These are phyloP conservation scores for Fusarium clavum DNA, from an alignment of 2,329 filamentous ascomycete species.

Conservation along the genomic window DNA sequence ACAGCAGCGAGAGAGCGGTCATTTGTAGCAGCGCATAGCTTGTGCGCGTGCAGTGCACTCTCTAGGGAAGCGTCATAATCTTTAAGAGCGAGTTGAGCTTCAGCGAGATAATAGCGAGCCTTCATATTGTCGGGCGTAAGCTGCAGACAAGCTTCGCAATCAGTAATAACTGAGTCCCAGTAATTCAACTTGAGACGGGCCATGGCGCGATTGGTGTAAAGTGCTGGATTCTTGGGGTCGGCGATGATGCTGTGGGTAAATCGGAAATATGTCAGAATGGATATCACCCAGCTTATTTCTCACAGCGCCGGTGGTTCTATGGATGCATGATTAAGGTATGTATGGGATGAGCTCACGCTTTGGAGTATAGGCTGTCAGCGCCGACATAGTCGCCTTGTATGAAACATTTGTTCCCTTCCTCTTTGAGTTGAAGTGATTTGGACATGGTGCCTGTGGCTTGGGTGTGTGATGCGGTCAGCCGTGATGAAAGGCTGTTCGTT, in stretches of 20 bases:
- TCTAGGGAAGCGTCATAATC: constrained; percentile 76
- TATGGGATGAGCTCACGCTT: constrained; percentile 65
- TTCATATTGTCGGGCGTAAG: constrained; percentile 77
- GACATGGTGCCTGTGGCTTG: constrained; percentile 44
- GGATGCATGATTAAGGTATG: neutral
- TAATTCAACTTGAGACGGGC: constrained; percentile 78
- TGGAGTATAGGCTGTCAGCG: constrained; percentile 77
- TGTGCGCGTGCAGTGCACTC: constrained; percentile 78
- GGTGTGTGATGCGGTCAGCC: neutral
- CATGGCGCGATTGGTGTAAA: constrained; percentile 93
- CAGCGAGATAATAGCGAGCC: constrained; percentile 83
- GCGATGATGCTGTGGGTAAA: constrained; percentile 72
- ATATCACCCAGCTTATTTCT: neutral
- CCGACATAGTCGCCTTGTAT: constrained; percentile 70
- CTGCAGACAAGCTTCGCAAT: constrained; percentile 80
- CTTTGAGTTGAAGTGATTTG: constrained; percentile 59
- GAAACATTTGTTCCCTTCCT: constrained; percentile 74
- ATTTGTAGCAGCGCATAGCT: constrained; percentile 70
- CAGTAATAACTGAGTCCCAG: constrained; percentile 80
- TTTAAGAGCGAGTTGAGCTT: constrained; percentile 79
- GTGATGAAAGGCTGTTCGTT: neutral
- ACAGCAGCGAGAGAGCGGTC: constrained; percentile 77
- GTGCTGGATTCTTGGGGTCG: constrained; percentile 79
- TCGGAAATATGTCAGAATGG: constrained; percentile 16
- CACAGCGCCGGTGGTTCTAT: neutral